A percentile compares a stretch with the other conserved stretches of the same genome.
These are phyloP conservation scores for Hypoxylon sp. DNA, from an alignment of 2,329 filamentous ascomycete genomes.

Conservation along the genomic window DNA sequence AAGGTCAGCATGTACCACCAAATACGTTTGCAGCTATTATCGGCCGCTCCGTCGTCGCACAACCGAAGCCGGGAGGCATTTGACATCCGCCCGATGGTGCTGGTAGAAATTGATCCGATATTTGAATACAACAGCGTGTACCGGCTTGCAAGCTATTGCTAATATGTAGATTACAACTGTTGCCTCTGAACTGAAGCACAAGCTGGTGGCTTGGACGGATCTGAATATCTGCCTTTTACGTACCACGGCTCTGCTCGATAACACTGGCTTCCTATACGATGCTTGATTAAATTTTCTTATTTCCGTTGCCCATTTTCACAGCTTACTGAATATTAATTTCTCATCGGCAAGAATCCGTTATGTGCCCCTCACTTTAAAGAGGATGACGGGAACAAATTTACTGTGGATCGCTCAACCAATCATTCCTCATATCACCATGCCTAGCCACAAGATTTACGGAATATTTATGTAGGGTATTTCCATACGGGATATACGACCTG, in stretches of 20 bases:
- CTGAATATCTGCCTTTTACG: slow-evolving; percentile 5
- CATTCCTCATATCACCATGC: slow-evolving; percentile 24
- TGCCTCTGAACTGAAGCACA: slow-evolving; percentile 13
- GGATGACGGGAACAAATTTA: slow-evolving; percentile 31
- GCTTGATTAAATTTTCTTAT: slow-evolving; percentile 2
- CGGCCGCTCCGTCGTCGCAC: slow-evolving; percentile 35
- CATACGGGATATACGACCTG: slow-evolving; percentile 27
- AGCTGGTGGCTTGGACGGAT: slow-evolving; percentile 5
- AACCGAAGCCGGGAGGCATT: slow-evolving; percentile 43
- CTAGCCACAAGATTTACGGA: slow-evolving; percentile 22
- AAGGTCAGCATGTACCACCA: slow-evolving; percentile 42
- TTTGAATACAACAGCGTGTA: slow-evolving; percentile 11
- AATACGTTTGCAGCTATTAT: slow-evolving; percentile 31
- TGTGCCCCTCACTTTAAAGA: slow-evolving; percentile 32
- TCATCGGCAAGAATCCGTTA: slow-evolving; percentile 38
- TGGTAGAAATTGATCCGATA: slow-evolving; percentile 19
- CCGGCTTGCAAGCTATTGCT: slow-evolving; percentile 18
- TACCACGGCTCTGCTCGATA: background rate
- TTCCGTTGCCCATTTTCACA: slow-evolving; percentile 3
- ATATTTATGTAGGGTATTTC: slow-evolving; percentile 28
- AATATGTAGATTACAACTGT: background rate
- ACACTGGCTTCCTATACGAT: slow-evolving; percentile 2
- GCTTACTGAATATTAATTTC: slow-evolving; percentile 28
- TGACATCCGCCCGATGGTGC: slow-evolving; percentile 30
- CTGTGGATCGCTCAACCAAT: slow-evolving; percentile 31